Conservation (phyloP, 805 yeast genomes). For the Wickerhamiella australiensis region DNA sequence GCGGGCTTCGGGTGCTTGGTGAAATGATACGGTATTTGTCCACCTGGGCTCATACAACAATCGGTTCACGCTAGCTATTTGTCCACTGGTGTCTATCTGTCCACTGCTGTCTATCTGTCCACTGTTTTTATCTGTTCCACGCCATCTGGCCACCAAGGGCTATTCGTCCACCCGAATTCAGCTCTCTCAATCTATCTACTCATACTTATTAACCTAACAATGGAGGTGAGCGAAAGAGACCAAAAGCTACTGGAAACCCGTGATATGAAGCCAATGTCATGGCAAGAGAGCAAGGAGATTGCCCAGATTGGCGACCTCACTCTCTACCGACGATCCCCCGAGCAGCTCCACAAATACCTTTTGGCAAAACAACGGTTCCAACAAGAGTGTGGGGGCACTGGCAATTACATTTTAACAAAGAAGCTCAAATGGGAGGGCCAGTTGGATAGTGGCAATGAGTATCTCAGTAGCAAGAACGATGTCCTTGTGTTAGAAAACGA, state of each 20-base stretch:
- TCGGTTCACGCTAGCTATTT: no score
- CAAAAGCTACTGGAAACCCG: background rate
- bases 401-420: slow-evolving; percentile 20
- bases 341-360: slow-evolving; percentile 21
- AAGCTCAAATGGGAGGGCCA: slow-evolving; percentile 25
- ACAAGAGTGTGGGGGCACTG: slow-evolving; percentile 21
- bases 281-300: slow-evolving; percentile 16
- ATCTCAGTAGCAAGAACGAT: slow-evolving; percentile 26
- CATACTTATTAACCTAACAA: background rate
- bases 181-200: background rate
- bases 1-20: no score
- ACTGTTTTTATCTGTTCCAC: no score
- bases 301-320: slow-evolving; percentile 18
- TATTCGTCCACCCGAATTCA: no score
- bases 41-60: no score
- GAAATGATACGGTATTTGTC: no score
- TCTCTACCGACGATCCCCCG: slow-evolving; percentile 23
- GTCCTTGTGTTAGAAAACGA: slow-evolving; percentile 39
- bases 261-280: slow-evolving; percentile 10
- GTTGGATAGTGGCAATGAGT: slow-evolving; percentile 7
- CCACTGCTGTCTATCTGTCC: no score
- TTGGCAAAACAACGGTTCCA: slow-evolving; percentile 20
- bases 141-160: no score
- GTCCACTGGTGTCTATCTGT: no score
- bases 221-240: slow-evolving; percentile 8